Base-by-base conservation (phyloP, 176 grass and related monocot genomes). In the Rhynchospora tenuis region DNA sequence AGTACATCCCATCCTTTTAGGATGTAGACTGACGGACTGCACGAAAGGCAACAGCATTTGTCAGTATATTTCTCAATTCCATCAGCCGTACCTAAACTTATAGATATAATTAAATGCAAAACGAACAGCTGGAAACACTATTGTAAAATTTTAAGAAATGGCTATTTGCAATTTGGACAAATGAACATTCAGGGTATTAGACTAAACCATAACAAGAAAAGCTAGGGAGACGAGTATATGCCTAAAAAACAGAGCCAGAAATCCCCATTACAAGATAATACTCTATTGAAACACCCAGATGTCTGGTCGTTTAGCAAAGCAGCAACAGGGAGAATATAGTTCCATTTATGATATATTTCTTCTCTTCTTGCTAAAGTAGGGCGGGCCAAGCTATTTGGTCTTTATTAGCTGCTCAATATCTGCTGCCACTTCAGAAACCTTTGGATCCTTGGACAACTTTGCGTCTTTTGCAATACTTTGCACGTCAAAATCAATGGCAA, bases 401-500 rank as follows among this genome's bases (percentile, higher is more conserved):
- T 91, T 93, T 76, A 89, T 89, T 86, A 99, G 23, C 9, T 85
- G 81, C 86, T 96, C 97, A 8, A 93, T 93, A 26, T 99, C 97
- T 11, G 86, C 86, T 42, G 89, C 97, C 0, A 92, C 91, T 89
- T 96, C 97, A 1, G 91, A 87, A 9, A 99, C 87, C 91, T 96
- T 99, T 6, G 52, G 56, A 56, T 95, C 93, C 89, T 84, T 92
- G 0, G 93, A 99, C 84, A 76, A 44, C 74, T 93, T 93, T 44
- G 91, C 89, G 2, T 85, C 86, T 81, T 86, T 93, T 7, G 91
- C 89, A 0, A 96, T 69, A 13, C 83, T 99, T 83, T 88, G 87
- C 66, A 95, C 88, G 74, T 93, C 97, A 15, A 99, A 91, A 75
- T 95, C 93, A 10, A 99, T 86, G n/a, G 97, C 93, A 78, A 99